A percentile compares a stretch with the other conserved stretches of the same genome.
These are phyloP conservation scores for Sclerotinia borealis DNA, from an alignment of 2,329 filamentous ascomycete species.

Conservation along the genomic window DNA sequence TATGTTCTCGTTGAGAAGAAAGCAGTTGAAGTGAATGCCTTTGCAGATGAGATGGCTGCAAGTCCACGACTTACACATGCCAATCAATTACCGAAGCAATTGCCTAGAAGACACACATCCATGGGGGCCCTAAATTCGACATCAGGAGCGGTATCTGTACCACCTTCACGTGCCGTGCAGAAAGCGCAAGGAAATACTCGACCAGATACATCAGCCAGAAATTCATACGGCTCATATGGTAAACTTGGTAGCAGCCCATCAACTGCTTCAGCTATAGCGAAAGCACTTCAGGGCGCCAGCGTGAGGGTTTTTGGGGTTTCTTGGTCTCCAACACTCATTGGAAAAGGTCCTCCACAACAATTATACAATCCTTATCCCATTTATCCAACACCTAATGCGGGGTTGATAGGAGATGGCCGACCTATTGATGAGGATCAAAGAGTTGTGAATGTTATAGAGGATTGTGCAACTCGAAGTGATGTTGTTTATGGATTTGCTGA, in stretches of 20 bases:
- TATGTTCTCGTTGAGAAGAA: conserved; percentile 95
- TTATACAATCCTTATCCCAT: conserved; percentile 77
- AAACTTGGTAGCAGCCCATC: conserved; percentile 48
- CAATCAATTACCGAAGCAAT: conserved; percentile 41
- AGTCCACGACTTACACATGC: conserved; percentile 49
- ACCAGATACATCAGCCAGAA: conserved; percentile 57
- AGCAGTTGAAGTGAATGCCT: conserved; percentile 92
- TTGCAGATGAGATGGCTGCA: conserved; percentile 89
- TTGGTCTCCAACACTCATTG: conserved; percentile 54
- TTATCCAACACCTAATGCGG: conserved; percentile 64
- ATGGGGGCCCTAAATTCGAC: conserved; percentile 65
- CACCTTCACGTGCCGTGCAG: conserved; percentile 66
- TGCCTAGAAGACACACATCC: conserved; percentile 68
- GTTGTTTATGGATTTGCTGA: conserved; percentile 97
- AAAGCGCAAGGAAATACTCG: conserved; percentile 60
- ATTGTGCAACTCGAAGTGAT: conserved; percentile 86
- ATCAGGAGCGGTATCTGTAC: conserved; percentile 62
- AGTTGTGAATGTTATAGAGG: conserved; percentile 77
- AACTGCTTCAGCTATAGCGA: conserved; percentile 85
- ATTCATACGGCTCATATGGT: conserved; percentile 68
- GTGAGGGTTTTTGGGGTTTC: conserved; percentile 65
- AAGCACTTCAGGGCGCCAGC: conserved; percentile 91
- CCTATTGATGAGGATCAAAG: conserved; percentile 72
- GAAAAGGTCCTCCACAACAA: conserved; percentile 62
- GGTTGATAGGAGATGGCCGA: conserved; percentile 63